Percentiles rank a stretch among this genome's conserved stretches.
phyloP scores from a whole-genome alignment of 352 stramenopile species.

The Thalassiosira mediterranea region DNA sequence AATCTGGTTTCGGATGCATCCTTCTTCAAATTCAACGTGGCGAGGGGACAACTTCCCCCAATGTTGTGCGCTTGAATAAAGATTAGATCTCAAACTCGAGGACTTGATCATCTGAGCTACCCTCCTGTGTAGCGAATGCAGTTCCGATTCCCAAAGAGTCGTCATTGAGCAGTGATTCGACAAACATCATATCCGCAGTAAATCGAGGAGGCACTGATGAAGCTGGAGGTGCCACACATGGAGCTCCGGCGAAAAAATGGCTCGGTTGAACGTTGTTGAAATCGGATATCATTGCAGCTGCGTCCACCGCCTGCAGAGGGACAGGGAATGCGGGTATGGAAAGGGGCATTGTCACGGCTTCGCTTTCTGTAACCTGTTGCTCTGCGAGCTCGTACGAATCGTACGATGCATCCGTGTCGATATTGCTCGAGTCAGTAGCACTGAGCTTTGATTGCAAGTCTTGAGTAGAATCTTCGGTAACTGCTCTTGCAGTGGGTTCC shows the following conservation, averaged over 20 bases:
- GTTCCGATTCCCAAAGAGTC: background rate
- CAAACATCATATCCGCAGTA: slow-evolving; percentile 19
- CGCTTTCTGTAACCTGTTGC: background rate
- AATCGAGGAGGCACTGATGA: background rate
- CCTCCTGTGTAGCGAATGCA: background rate
- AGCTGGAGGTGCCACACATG: background rate
- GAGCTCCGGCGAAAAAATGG: slow-evolving; percentile 7
- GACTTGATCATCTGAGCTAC: background rate
- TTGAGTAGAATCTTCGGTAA: slow-evolving; percentile 17
- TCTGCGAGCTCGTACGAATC: too few species aligned
- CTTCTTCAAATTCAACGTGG: too few species aligned
- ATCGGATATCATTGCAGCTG: background rate
- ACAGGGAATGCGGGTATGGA: background rate
- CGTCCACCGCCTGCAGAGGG: background rate
- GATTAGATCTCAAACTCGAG: background rate
- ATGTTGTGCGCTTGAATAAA: background rate
- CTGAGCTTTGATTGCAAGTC: slow-evolving; percentile 9
- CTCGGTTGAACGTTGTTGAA: slow-evolving; percentile 3
- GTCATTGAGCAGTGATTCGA: slow-evolving; percentile 21
- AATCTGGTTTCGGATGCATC: too few species aligned
- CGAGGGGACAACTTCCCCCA: too few species aligned
- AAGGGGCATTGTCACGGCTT: background rate
- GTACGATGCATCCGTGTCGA: background rate
- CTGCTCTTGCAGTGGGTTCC: slow-evolving; percentile 13
- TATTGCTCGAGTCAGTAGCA: slow-evolving; percentile 7